phyloP scores from a whole-genome alignment of 768 basidiomycete genomes.

The Cystobasidium tubakii region DNA sequence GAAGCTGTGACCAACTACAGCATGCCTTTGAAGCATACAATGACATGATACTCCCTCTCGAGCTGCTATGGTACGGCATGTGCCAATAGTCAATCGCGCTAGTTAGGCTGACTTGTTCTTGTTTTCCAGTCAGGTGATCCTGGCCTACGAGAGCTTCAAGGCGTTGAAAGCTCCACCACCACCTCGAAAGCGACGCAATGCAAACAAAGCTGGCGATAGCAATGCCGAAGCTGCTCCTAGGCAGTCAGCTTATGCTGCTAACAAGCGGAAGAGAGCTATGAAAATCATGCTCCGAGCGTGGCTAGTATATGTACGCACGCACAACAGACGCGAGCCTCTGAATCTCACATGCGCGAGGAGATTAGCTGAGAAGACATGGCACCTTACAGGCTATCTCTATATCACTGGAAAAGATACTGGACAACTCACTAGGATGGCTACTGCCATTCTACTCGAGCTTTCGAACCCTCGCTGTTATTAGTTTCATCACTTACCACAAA shows the following conservation, averaged over 20 bases:
- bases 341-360: not conserved
- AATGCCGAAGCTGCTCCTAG: not conserved
- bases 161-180: constrained; percentile 17
- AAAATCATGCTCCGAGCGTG: constrained; percentile 18
- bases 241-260: constrained; percentile 1
- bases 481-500: not conserved
- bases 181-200: constrained; percentile 15
- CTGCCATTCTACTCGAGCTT: constrained; percentile 21
- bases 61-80: constrained; percentile 20
- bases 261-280: constrained; percentile 8
- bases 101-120: not conserved
- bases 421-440: constrained; percentile 11
- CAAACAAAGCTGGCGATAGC: not conserved
- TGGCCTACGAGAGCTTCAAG: constrained; percentile 25
- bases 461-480: not conserved
- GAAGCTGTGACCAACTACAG: not conserved
- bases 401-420: constrained; percentile 2
- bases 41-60: constrained; percentile 23
- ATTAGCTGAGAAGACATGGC: not conserved
- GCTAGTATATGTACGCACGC: constrained; percentile 16
- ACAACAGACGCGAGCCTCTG: not conserved
- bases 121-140: constrained; percentile 13
- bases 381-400: not conserved
- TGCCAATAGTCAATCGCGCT: not conserved
- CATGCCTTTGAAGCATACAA: not conserved